These are phyloP conservation scores for Plasmodium blacklocki DNA, from an alignment of 169 alveolate species.

Conservation along the genomic window DNA sequence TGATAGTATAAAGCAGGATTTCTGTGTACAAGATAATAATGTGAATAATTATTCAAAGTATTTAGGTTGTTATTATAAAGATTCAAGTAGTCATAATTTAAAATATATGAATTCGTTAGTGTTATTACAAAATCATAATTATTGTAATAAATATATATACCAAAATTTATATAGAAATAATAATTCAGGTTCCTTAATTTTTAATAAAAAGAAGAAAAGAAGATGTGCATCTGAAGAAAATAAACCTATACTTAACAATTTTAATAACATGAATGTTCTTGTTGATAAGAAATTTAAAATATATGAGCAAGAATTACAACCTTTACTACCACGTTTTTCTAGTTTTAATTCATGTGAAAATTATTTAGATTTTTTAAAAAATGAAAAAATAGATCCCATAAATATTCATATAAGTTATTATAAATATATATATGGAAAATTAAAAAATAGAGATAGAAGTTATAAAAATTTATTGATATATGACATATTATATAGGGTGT, in stretches of 20 bases:
- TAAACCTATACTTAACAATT: conserved; percentile 13
- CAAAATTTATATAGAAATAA: no score
- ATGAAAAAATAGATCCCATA: conserved; percentile 12
- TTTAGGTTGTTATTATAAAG: not conserved
- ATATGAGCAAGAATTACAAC: conserved; percentile 60
- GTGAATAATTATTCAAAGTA: not conserved
- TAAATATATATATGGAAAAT: conserved; percentile 1
- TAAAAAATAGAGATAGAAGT: conserved; percentile 7
- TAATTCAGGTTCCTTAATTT: no score
- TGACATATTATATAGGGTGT: conserved; percentile 22
- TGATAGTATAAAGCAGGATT: not conserved
- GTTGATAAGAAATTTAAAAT: conserved; percentile 60
- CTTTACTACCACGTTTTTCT: conserved; percentile 58
- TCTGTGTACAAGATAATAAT: not conserved
- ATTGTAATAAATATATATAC: no score
- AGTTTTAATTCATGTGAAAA: conserved; percentile 27
- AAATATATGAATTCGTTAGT: no score
- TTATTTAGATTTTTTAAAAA: conserved; percentile 13
- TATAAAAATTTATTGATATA: conserved; percentile 13
- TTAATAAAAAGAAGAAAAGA: not conserved
- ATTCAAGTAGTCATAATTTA: no score
- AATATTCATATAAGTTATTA: conserved; percentile 15
- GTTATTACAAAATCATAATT: no score
- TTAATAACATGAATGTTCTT: conserved; percentile 34
- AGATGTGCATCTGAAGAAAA: conserved; percentile 2